Evolutionary conservation across 2,329 filamentous ascomycete genomes (phyloP).

Genomic region (Penicillium oxalicum): DNA sequence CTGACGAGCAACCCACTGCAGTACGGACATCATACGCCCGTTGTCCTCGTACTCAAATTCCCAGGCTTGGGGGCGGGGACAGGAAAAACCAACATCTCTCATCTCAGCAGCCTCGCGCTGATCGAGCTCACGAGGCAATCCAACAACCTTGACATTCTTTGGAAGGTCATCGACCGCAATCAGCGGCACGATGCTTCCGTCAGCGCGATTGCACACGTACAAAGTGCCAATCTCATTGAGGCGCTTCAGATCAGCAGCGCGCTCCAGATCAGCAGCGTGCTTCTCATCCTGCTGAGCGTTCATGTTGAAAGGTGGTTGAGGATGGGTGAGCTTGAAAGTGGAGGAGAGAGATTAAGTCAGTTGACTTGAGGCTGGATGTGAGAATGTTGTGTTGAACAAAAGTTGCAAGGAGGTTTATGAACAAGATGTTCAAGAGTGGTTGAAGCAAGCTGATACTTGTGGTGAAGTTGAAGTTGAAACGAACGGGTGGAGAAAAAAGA

Average conservation of each 20-base stretch:
- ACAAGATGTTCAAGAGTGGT: no score
- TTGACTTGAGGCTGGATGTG: neutral
- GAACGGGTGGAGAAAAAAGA: slow-evolving; percentile 4
- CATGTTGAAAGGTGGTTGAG: neutral
- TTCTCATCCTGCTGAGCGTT: neutral
- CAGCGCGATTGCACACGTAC: slow-evolving; percentile 40
- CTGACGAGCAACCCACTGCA: no score
- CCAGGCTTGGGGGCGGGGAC: slow-evolving; percentile 30
- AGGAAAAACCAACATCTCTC: slow-evolving; percentile 36
- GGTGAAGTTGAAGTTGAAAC: no score
- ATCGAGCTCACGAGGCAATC: slow-evolving; percentile 32
- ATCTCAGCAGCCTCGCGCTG: slow-evolving; percentile 38
- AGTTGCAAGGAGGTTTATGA: no score
- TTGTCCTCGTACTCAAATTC: neutral
- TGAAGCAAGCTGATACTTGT: no score
- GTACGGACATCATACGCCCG: no score
- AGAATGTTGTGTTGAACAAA: no score
- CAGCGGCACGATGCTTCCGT: slow-evolving; percentile 38
- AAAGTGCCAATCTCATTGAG: slow-evolving; percentile 24
- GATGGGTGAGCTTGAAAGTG: no score
- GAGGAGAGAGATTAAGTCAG: neutral
- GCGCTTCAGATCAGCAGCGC: no score
- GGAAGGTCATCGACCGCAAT: slow-evolving; percentile 44
- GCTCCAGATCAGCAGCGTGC: no score
- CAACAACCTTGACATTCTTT: slow-evolving; percentile 30